Evolutionary conservation across 805 yeast species (phyloP), one percentile per base, ranked within the genome.

Genomic region (Clavispora fructus): DNA sequence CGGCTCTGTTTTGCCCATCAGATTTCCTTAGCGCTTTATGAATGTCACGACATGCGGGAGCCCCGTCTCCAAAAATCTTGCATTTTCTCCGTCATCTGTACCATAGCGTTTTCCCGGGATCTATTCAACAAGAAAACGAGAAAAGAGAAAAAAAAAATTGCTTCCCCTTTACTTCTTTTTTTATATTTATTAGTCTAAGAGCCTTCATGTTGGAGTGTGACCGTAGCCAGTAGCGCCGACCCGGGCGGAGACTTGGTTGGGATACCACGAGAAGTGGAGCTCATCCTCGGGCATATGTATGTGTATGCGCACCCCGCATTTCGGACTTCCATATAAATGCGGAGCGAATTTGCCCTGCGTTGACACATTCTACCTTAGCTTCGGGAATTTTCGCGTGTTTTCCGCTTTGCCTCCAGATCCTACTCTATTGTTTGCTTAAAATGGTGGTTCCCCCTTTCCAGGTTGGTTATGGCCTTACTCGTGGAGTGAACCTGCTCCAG

Each of bases 391-490:
- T 19, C 3, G 23, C 23, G 23, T 19, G 23, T 4, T 19, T 19
- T 19, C 23, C 23, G 23, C 5, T 19, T 19, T 19, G 5, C 5
- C 23, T 19, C 23, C 5, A 19, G 23, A 19, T 19, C 23, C 28
- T 23, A 12, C 35, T 31, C 40, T 39, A n/a, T 6, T 9, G 7
- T 17, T 14, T 14, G 12, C 3, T 9, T 27, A 28, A n/a, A 10
- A 55, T 53, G 59, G 2, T 43, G 5, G 48, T 61, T 41, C 69
- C 71, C 13, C 53, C 50, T 32, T 56, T 60, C 7, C 74, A 67
- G 52, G 52, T 55, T 1, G 64, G 56, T 17, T 71, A 48, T 47
- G 76, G 76, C 7, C 65, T 59, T 46, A 51, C 56, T 23, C 50
- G 56, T 10, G 73, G 73, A 6, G 47, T 46, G 32, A 44, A 43